phyloP scores from a whole-genome alignment of 371 early-diverging fungal genomes.

The Parasitella parasitica region DNA sequence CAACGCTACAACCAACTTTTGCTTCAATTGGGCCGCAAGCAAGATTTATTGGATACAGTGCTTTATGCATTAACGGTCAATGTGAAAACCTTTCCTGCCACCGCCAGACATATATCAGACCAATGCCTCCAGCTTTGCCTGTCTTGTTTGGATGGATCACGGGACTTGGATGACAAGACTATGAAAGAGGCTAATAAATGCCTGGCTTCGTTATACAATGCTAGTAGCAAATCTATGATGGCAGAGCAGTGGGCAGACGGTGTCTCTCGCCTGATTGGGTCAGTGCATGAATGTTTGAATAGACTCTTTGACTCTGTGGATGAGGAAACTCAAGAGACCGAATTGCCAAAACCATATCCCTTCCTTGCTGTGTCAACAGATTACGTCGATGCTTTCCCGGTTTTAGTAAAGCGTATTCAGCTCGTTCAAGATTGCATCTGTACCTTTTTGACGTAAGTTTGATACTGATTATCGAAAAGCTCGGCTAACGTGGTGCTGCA shows the following conservation, averaged over 20 bases:
- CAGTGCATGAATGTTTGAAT: slow-evolving; percentile 51
- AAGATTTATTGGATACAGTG: slow-evolving; percentile 51
- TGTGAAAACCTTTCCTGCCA: slow-evolving; percentile 53
- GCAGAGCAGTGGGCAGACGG: slow-evolving; percentile 53
- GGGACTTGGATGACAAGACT: slow-evolving; percentile 30
- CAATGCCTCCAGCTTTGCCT: slow-evolving; percentile 53
- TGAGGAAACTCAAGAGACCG: slow-evolving; percentile 41
- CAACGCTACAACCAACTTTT: slow-evolving; percentile 54
- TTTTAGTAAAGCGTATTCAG: slow-evolving; percentile 36
- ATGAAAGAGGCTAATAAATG: slow-evolving; percentile 43
- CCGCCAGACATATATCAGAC: slow-evolving; percentile 53
- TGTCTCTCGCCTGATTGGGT: slow-evolving; percentile 46
- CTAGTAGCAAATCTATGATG: slow-evolving; percentile 45
- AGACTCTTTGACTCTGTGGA: slow-evolving; percentile 56
- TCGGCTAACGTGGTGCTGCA: too few species aligned
- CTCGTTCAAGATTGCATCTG: slow-evolving; percentile 35
- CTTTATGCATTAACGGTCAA: slow-evolving; percentile 49
- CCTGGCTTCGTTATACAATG: slow-evolving; percentile 41
- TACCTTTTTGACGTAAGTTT: slow-evolving; percentile 39
- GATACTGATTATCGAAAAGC: too few species aligned
- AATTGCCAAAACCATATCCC: slow-evolving; percentile 25
- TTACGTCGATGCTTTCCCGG: slow-evolving; percentile 41
- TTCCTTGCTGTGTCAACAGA: slow-evolving; percentile 32
- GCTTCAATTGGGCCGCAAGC: slow-evolving; percentile 42
- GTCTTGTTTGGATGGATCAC: slow-evolving; percentile 49